A percentile compares a stretch with the other conserved stretches of the same genome.
phyloP scores from a whole-genome alignment of 306 rosid genomes.

The Rosa lucieae region DNA sequence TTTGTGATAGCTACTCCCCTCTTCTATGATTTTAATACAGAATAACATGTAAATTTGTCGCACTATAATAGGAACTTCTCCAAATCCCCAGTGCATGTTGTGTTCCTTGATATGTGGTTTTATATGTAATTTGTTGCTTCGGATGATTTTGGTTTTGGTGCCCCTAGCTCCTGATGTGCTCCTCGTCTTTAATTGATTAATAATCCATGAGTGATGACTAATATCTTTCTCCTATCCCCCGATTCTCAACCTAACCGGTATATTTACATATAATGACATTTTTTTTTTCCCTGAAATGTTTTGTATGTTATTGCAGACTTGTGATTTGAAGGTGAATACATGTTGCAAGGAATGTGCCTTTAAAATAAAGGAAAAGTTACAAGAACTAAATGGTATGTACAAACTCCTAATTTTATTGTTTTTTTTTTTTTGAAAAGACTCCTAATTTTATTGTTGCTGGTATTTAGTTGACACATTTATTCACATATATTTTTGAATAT shows the following conservation, averaged over 20 bases:
- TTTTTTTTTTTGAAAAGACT: neutral
- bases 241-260: neutral
- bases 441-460: too few relatives aligned
- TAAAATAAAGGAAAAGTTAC: conserved; percentile 6
- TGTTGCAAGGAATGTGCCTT: conserved; percentile 1
- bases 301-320: neutral
- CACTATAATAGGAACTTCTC: neutral
- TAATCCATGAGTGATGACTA: too few relatives aligned
- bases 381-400: neutral
- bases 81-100: too few relatives aligned
- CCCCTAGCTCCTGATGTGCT: neutral
- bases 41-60: neutral
- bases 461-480: neutral
- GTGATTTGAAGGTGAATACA: conserved; percentile 4
- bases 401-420: neutral
- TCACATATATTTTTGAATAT: neutral
- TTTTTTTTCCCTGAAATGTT: too few relatives aligned
- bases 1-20: neutral
- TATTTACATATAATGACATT: too few relatives aligned
- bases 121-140: too few relatives aligned
- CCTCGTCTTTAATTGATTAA: too few relatives aligned
- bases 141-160: neutral
- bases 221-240: neutral
- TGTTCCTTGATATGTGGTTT: neutral
- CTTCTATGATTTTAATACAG: too few relatives aligned